A percentile compares a stretch with the other conserved stretches of the same genome.
Conservation (phyloP, 495 filamentous ascomycete genomes). For the Neurospora tetraspora region DNA sequence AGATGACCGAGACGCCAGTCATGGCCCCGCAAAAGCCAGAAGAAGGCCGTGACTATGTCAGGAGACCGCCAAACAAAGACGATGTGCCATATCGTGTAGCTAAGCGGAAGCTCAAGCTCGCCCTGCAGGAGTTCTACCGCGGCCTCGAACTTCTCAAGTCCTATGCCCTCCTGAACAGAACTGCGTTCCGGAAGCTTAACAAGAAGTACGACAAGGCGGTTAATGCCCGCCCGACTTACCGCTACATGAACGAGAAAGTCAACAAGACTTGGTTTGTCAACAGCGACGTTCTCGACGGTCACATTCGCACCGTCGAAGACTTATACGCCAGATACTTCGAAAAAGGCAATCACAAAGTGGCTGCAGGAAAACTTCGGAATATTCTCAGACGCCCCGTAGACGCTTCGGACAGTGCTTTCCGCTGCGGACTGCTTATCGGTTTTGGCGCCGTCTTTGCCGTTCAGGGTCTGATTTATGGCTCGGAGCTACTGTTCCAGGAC, state of each 20-base stretch:
- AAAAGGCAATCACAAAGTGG: conserved; percentile 80
- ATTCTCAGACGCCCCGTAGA: conserved; percentile 54
- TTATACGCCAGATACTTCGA: conserved; percentile 91
- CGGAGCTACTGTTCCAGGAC: conserved; percentile 39
- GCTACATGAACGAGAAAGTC: conserved; percentile 88
- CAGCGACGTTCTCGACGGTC: conserved; percentile 66
- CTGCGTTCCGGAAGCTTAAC: conserved; percentile 93
- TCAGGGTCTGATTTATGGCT: conserved; percentile 62
- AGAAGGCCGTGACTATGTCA: conserved; percentile 50
- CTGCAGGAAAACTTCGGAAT: conserved; percentile 71
- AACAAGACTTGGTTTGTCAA: conserved; percentile 85
- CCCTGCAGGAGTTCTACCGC: conserved; percentile 85
- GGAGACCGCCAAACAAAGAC: conserved; percentile 38
- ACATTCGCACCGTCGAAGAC: conserved; percentile 73
- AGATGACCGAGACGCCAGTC: conserved; percentile 30
- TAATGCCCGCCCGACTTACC: conserved; percentile 61
- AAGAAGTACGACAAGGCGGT: conserved; percentile 96
- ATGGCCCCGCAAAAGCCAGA: conserved; percentile 27
- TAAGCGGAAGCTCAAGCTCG: conserved; percentile 82
- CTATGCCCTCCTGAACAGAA: conserved; percentile 79
- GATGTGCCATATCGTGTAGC: conserved; percentile 73
- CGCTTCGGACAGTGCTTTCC: conserved; percentile 63
- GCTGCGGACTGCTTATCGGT: conserved; percentile 70
- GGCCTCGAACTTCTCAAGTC: conserved; percentile 85
- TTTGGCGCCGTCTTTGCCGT: conserved; percentile 62